These are phyloP conservation scores for Colletotrichum sp. DNA, from an alignment of 2,329 filamentous ascomycete species.

Conservation along the genomic window DNA sequence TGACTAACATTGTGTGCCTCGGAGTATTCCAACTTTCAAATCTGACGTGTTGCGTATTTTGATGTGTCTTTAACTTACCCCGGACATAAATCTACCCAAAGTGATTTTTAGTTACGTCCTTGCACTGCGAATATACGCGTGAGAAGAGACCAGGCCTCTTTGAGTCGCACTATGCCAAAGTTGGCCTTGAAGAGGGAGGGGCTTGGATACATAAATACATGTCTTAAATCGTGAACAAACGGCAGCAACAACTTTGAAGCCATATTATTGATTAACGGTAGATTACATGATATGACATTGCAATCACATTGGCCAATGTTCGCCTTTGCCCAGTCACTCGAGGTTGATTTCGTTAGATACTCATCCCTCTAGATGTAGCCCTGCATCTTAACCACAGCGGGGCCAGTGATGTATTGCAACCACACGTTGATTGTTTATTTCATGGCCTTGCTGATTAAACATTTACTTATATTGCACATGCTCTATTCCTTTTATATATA, in stretches of 20 bases:
- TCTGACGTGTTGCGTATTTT: background rate
- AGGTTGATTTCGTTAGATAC: background rate
- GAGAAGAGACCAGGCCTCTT: background rate
- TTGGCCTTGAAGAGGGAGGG: too few relatives aligned
- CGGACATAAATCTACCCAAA: background rate
- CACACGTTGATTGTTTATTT: background rate
- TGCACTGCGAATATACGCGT: background rate
- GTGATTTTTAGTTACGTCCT: background rate
- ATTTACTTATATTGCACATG: background rate
- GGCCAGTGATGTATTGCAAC: background rate
- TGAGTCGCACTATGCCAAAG: background rate
- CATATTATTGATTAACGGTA: too few relatives aligned
- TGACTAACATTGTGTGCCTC: background rate
- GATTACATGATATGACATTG: too few relatives aligned
- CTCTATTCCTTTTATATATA: background rate
- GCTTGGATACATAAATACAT: too few relatives aligned
- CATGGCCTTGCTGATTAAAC: background rate
- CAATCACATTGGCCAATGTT: background rate
- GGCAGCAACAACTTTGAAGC: too few relatives aligned
- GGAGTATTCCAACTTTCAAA: background rate
- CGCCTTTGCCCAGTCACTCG: background rate
- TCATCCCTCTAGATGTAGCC: too few relatives aligned
- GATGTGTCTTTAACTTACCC: background rate
- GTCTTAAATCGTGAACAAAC: too few relatives aligned
- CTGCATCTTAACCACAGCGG: too few relatives aligned